phyloP scores from a whole-genome alignment of 1,139 yeast genomes.

The Candida smagusa region DNA sequence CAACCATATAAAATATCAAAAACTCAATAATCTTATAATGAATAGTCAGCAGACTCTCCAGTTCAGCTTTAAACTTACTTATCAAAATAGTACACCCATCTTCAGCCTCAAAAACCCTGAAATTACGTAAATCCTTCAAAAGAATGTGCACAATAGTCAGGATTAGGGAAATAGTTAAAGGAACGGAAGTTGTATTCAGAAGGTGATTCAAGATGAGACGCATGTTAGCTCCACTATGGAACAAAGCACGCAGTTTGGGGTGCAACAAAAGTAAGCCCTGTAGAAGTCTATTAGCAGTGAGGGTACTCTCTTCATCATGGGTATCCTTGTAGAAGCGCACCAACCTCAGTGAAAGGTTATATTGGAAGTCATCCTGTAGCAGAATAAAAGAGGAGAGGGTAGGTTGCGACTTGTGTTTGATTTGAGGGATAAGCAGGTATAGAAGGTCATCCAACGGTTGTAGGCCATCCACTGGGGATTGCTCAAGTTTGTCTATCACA shows the following conservation, averaged over 20 bases:
- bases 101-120: constrained; percentile 57
- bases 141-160: constrained; percentile 60
- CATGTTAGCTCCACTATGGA: constrained; percentile 35
- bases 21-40: constrained; percentile 69
- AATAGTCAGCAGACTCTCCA: constrained; percentile 36
- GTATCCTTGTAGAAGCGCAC: constrained; percentile 21
- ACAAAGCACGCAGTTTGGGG: constrained; percentile 50
- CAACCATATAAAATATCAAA: constrained; percentile 65
- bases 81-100: constrained; percentile 60
- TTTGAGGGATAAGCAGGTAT: constrained; percentile 22
- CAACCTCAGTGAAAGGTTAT: constrained; percentile 43
- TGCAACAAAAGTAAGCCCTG: constrained; percentile 67
- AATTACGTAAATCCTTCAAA: constrained; percentile 53
- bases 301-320: constrained; percentile 8
- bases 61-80: constrained; percentile 22
- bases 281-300: constrained; percentile 41
- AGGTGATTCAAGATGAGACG: constrained; percentile 25
- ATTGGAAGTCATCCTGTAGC: constrained; percentile 52
- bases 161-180: constrained; percentile 42
- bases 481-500: constrained; percentile 17
- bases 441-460: constrained; percentile 13
- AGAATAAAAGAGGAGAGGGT: constrained; percentile 35
- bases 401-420: constrained; percentile 17
- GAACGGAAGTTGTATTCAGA: constrained; percentile 15
- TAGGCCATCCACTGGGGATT: constrained; percentile 6